Evolutionary conservation across 2,329 filamentous ascomycete species (phyloP).

Genomic region (Beauveria varroae): DNA sequence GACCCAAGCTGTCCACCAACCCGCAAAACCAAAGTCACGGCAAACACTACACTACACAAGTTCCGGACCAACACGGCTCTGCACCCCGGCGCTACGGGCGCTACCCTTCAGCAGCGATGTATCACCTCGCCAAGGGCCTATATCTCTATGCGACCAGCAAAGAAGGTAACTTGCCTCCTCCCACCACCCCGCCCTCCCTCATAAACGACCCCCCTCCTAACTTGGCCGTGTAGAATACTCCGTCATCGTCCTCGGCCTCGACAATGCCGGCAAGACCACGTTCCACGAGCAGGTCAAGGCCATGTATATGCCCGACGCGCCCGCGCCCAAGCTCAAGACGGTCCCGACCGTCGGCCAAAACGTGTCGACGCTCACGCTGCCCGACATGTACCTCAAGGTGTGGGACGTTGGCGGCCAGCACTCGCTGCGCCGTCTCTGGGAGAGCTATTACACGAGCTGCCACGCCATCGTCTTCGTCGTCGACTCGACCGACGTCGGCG

Average conservation of each 20-base stretch:
- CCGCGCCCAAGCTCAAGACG: slow-evolving; percentile 67
- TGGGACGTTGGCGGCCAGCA: slow-evolving; percentile 98
- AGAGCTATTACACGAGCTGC: slow-evolving; percentile 87
- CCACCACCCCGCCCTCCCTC: background rate
- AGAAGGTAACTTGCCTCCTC: slow-evolving; percentile 56
- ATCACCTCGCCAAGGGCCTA: slow-evolving; percentile 89
- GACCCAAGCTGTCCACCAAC: background rate
- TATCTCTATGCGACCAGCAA: slow-evolving; percentile 96
- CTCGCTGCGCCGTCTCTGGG: slow-evolving; percentile 83
- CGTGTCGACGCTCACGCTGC: slow-evolving; percentile 81
- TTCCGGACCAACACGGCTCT: background rate
- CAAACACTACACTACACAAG: background rate
- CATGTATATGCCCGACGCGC: slow-evolving; percentile 60
- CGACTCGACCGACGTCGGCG: slow-evolving; percentile 87
- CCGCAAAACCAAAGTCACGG: background rate
- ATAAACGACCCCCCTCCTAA: background rate
- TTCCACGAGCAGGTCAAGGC: slow-evolving; percentile 95
- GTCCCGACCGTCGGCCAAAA: slow-evolving; percentile 97
- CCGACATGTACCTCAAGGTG: slow-evolving; percentile 95
- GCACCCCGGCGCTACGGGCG: background rate
- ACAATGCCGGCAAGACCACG: slow-evolving; percentile 97
- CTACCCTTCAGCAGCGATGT: slow-evolving; percentile 50
- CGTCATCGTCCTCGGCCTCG: slow-evolving; percentile 89
- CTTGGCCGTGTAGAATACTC: slow-evolving; percentile 67
- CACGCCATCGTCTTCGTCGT: slow-evolving; percentile 98